Base-by-base conservation (phyloP, 352 stramenopile species). In the Plasmopara viticola region DNA sequence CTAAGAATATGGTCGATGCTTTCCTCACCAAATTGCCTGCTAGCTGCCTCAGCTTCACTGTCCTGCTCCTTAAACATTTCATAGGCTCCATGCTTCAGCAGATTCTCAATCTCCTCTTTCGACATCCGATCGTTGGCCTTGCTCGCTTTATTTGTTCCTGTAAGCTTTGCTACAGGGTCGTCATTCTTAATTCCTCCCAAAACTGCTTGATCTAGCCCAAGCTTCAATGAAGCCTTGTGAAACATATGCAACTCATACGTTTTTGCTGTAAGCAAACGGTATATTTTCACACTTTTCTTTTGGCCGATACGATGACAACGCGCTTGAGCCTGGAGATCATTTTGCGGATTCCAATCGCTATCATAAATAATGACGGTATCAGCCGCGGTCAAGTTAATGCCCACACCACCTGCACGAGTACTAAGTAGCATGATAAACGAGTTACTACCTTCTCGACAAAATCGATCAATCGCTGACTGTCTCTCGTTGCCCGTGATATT, bases 291-390 rank as follows among this genome's bases (percentile, higher is more conserved):
- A 38, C 71, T 87, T 54, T 97, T 97, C 54, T 87, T 96, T 58
- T 97, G 90, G 4, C 90, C 90, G 48, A 97, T 97, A 18, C 90
- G 82, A 64, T 97, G 90, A 52, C 86, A 96, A 25, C 87, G 87
- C 25, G 90, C 89, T 63, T 96, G 85, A 0, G 90, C 90, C 61
- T 97, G 90, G 25, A 97, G 66, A 62, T 97, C 89, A 46, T 96
- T 97, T 58, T 98, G 96, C 5, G 96, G 96, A 60, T 99, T 99
- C 96, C 96, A 99, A 71, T 99, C 97, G 50, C 74, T 96, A 71
- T 99, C 96, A 67, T 98, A 98, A 44, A 99, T 95, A 57, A 95
- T 95, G 6, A 93, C 84, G 4, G 83, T 93, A 55, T 95, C 85
- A 5, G 85, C 85, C 0, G 85, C 82, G 14, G 84, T 95, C 53